These are phyloP conservation scores for Colletotrichum tropicale DNA, from an alignment of 2,329 filamentous ascomycete species.

Conservation along the genomic window DNA sequence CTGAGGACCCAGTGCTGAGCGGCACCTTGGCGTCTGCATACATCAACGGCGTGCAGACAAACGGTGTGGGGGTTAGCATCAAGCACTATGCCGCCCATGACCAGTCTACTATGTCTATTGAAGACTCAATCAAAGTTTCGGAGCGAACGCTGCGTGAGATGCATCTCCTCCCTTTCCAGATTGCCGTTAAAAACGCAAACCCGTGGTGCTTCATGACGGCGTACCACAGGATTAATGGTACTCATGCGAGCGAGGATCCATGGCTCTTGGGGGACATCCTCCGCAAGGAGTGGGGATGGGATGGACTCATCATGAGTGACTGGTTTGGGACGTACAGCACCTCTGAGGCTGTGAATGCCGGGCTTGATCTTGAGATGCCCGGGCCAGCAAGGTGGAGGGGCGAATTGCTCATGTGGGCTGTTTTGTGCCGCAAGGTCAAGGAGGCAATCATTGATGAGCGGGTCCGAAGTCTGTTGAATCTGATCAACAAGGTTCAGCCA, in stretches of 20 bases:
- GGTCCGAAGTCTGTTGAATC: conserved; percentile 58
- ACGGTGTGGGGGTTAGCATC: conserved; percentile 43
- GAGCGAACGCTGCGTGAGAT: conserved; percentile 51
- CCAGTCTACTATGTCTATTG: conserved; percentile 18
- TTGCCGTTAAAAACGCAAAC: conserved; percentile 53
- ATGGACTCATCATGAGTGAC: conserved; percentile 62
- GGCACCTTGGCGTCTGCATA: background rate
- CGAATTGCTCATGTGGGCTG: conserved; percentile 52
- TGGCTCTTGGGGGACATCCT: conserved; percentile 54
- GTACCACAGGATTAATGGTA: conserved; percentile 44
- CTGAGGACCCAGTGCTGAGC: background rate
- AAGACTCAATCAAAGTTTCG: conserved; percentile 5
- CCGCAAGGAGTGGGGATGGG: conserved; percentile 60
- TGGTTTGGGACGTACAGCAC: conserved; percentile 64
- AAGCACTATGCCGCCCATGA: conserved; percentile 52
- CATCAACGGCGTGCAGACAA: conserved; percentile 42
- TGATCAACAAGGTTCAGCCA: conserved; percentile 38
- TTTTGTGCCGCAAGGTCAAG: conserved; percentile 59
- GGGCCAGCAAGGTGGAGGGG: conserved; percentile 56
- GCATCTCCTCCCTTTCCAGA: conserved; percentile 61
- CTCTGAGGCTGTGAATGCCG: conserved; percentile 51
- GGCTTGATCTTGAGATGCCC: conserved; percentile 65
- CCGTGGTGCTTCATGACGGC: conserved; percentile 62
- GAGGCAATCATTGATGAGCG: conserved; percentile 59
- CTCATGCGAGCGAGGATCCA: conserved; percentile 37